These are phyloP conservation scores for Parmelia sp. DNA, from an alignment of 495 filamentous ascomycete genomes.

Conservation along the genomic window DNA sequence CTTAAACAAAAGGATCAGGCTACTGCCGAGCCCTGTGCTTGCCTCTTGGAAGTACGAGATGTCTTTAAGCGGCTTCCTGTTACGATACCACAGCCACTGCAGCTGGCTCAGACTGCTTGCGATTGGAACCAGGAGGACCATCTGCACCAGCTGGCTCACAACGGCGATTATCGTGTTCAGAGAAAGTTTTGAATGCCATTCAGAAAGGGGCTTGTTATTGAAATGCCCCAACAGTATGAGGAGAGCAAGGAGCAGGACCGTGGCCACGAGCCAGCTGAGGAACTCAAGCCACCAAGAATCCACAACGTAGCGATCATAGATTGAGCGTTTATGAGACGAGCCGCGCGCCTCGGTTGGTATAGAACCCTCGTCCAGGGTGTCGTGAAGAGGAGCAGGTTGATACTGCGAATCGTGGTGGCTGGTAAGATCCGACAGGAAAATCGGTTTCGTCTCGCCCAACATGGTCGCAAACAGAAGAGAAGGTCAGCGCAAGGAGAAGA, in stretches of 20 bases:
- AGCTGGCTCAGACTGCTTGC: background rate
- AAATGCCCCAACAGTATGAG: background rate
- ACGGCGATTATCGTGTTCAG: slow-evolving; percentile 6
- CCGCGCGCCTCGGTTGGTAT: no score
- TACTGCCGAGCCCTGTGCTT: background rate
- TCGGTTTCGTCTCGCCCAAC: no score
- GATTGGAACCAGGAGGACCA: background rate
- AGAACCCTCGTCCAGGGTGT: no score
- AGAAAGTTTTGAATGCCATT: background rate
- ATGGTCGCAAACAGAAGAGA: slow-evolving; percentile 18
- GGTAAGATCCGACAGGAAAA: no score
- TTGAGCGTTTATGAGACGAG: background rate
- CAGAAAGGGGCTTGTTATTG: background rate
- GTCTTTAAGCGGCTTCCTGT: slow-evolving; percentile 4
- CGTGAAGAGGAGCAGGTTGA: no score
- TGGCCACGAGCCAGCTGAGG: background rate
- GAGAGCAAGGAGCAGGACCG: background rate
- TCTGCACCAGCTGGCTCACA: background rate
- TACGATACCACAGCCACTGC: slow-evolving; percentile 1
- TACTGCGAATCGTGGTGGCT: no score
- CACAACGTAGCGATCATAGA: background rate
- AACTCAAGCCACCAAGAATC: slow-evolving; percentile 2
- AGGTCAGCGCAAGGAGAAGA: no score
- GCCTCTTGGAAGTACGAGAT: slow-evolving; percentile 1
- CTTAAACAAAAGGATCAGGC: background rate